phyloP scores from a whole-genome alignment of 306 rosid genomes.

The Cicer bijugum region DNA sequence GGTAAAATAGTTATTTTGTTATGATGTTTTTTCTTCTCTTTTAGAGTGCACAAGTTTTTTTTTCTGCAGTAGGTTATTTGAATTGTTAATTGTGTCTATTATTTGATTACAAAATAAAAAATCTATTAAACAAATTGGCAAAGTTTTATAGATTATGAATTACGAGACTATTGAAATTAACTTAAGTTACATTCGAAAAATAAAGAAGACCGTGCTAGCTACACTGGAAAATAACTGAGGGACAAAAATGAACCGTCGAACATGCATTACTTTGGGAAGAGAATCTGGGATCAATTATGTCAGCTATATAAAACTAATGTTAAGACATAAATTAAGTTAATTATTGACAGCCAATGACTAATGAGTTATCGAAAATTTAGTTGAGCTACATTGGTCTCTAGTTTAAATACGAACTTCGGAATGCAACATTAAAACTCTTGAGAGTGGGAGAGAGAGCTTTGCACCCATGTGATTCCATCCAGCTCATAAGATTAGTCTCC shows the following conservation, averaged over 20 bases:
- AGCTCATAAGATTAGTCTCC: neutral
- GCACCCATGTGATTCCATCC: neutral
- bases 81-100: neutral
- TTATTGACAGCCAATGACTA: neutral
- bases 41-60: neutral
- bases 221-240: slow-evolving; percentile 5
- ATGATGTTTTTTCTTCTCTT: slow-evolving; percentile 4
- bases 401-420: neutral
- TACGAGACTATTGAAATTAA: neutral
- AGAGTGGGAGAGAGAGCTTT: neutral
- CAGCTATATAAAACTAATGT: neutral
- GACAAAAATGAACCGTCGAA: neutral
- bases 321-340: neutral
- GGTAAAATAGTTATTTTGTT: neutral
- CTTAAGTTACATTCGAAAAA: slow-evolving; percentile 7
- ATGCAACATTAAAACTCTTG: neutral
- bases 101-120: neutral
- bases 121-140: neutral
- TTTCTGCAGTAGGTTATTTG: neutral
- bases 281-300: neutral
- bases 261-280: neutral
- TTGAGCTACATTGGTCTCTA: neutral
- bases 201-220: slow-evolving; percentile 13
- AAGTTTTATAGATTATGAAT: slow-evolving; percentile 1
- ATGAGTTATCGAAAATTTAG: neutral